phyloP scores from a whole-genome alignment of 208 protist genomes.

The Plasmodiophora brassicae region DNA sequence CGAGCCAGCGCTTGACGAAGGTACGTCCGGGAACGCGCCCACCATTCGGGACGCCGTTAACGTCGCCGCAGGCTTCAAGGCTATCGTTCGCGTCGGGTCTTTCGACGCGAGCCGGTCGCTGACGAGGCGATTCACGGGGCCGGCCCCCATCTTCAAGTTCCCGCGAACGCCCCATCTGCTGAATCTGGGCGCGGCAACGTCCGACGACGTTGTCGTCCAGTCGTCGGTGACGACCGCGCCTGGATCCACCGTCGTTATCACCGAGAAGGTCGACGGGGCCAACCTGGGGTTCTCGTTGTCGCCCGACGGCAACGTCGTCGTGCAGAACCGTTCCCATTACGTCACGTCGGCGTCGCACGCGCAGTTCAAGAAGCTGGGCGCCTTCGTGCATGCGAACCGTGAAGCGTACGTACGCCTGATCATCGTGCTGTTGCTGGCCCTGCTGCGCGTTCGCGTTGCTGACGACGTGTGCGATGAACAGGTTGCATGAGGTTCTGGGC shows the following conservation, averaged over 20 bases:
- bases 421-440: too few relatives aligned
- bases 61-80: not conserved
- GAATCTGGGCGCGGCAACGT: not conserved
- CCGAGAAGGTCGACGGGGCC: slow-evolving; percentile 47
- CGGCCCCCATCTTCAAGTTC: slow-evolving; percentile 25
- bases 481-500: too few relatives aligned
- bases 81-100: not conserved
- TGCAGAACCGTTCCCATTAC: slow-evolving; percentile 46
- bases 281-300: slow-evolving; percentile 41
- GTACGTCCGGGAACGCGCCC: not conserved
- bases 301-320: not conserved
- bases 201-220: slow-evolving; percentile 33
- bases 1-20: not conserved
- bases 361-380: slow-evolving; percentile 19
- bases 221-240: not conserved
- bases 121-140: not conserved
- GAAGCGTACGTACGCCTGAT: slow-evolving; percentile 19
- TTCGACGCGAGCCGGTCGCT: not conserved
- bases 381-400: slow-evolving; percentile 27
- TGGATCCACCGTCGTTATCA: not conserved
- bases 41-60: not conserved
- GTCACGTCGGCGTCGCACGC: not conserved
- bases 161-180: slow-evolving; percentile 33
- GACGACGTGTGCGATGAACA: too few relatives aligned
- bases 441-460: too few relatives aligned